These are phyloP conservation scores for Hansenula sp. DNA, from an alignment of 1,139 yeast genomes.

Conservation along the genomic window DNA sequence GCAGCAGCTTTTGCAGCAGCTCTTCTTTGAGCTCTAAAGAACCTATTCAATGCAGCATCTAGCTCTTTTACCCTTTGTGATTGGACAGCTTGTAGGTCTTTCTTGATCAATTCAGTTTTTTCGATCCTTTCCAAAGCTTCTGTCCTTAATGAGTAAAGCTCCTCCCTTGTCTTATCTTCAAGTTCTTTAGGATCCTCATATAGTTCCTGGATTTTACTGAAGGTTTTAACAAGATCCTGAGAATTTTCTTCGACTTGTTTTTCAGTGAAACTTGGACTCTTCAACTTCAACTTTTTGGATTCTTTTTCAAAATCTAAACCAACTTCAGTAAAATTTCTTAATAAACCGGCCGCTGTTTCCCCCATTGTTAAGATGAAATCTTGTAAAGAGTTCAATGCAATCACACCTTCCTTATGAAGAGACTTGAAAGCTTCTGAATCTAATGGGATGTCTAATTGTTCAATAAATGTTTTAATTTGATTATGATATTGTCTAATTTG, in stretches of 20 bases:
- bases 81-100: slow-evolving; percentile 37
- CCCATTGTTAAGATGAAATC: slow-evolving; percentile 42
- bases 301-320: slow-evolving; percentile 50
- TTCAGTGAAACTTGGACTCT: slow-evolving; percentile 24
- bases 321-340: slow-evolving; percentile 37
- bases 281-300: slow-evolving; percentile 35
- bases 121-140: slow-evolving; percentile 32
- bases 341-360: slow-evolving; percentile 37
- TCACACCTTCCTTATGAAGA: slow-evolving; percentile 39
- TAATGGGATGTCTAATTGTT: slow-evolving; percentile 31
- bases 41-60: slow-evolving; percentile 32
- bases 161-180: slow-evolving; percentile 29
- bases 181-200: slow-evolving; percentile 28
- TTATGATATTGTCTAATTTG: slow-evolving; percentile 26
- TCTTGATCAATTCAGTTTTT: slow-evolving; percentile 32
- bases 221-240: slow-evolving; percentile 32
- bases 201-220: slow-evolving; percentile 36
- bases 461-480: slow-evolving; percentile 29
- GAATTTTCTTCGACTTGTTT: slow-evolving; percentile 34
- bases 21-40: slow-evolving; percentile 31
- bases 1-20: slow-evolving; percentile 31
- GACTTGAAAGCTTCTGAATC: slow-evolving; percentile 33
- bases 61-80: slow-evolving; percentile 37
- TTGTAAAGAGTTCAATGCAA: slow-evolving; percentile 39
- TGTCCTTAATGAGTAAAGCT: slow-evolving; percentile 34